Evolutionary conservation across 1,284 basidiomycete genomes (phyloP).

Genomic region (Termitomyces sp.): DNA sequence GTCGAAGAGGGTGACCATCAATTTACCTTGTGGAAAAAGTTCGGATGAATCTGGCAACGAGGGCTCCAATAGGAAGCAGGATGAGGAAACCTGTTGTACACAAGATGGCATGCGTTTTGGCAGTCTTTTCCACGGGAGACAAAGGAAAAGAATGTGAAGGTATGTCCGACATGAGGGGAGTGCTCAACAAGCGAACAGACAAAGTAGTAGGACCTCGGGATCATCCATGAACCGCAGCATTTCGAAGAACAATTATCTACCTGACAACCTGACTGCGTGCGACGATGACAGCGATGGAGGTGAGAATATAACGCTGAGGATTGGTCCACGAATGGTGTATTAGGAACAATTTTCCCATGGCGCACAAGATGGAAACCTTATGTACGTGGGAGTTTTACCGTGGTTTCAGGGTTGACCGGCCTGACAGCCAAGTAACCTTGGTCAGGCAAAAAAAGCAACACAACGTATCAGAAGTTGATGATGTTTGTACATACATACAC

Average conservation of each 20-base stretch:
- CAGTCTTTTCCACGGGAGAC: constrained; percentile 26
- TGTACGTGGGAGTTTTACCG: no score
- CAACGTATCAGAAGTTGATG: neutral
- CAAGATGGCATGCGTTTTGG: constrained; percentile 46
- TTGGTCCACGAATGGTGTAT: constrained; percentile 3
- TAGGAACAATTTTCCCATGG: constrained; percentile 7
- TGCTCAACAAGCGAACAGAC: neutral
- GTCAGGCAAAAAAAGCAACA: neutral
- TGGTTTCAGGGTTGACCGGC: no score
- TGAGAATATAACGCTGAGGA: constrained; percentile 7
- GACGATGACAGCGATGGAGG: neutral
- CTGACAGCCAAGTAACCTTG: neutral
- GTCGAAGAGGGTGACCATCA: neutral
- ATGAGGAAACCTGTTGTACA: constrained; percentile 50
- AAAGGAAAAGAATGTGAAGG: constrained; percentile 21
- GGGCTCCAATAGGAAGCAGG: constrained; percentile 51
- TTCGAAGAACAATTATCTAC: neutral
- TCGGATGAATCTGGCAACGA: constrained; percentile 53
- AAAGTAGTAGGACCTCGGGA: neutral
- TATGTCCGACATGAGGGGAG: constrained; percentile 17
- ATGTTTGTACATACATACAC: neutral
- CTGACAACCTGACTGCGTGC: neutral
- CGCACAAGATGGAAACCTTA: no score
- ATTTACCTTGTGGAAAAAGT: constrained; percentile 41
- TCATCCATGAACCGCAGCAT: neutral